Base-by-base conservation (phyloP, 2,329 filamentous ascomycete species). In the Curvularia spicifera region DNA sequence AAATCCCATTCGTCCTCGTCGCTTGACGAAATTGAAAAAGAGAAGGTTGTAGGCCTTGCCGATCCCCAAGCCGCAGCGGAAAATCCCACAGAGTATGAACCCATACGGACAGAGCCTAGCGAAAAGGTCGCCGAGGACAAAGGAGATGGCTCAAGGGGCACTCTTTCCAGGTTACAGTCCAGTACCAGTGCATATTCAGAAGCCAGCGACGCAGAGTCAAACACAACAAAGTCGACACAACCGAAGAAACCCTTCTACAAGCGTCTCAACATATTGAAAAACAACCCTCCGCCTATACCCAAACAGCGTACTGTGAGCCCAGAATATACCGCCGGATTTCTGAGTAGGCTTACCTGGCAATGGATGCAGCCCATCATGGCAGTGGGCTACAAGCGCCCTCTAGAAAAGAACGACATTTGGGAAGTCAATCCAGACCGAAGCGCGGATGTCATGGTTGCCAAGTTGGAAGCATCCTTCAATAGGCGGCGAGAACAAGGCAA, bases 321-420 rank as follows among this genome's bases (percentile, higher is more conserved):
- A 61, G 93, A 97, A 78, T 83, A 91, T 72, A 82, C 80, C 4
- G 93, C 93, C 5, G 80, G 84, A 2, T 89, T 93, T 70, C 84
- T 95, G 63, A 96, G 91, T 78, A 75, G 83, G 56, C 75, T 96
- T 22, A 89, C 89, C 4, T 98, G 97, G 72, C 87, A 92, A 74
- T 98, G 94, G 94, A 94, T 97, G 83, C 87, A 87, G 0, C 89
- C 91, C 1, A 73, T 98, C 54, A 98, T 98, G 93, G 64, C 62
- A 6, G 85, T 87, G 39, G 95, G 95, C 35, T 98, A 97, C 77
- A 88, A 91, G 72, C 88, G 95, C 13, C 87, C 88, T 2, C 83
- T 99, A 2, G 89, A 97, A 70, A 79, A 88, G 54, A 91, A 90
- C 65, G 95, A 99, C 74, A 87, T 99, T 56, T 98, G 93, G 89